phyloP scores from a whole-genome alignment of 768 basidiomycete genomes.

The Mycena vitilis region DNA sequence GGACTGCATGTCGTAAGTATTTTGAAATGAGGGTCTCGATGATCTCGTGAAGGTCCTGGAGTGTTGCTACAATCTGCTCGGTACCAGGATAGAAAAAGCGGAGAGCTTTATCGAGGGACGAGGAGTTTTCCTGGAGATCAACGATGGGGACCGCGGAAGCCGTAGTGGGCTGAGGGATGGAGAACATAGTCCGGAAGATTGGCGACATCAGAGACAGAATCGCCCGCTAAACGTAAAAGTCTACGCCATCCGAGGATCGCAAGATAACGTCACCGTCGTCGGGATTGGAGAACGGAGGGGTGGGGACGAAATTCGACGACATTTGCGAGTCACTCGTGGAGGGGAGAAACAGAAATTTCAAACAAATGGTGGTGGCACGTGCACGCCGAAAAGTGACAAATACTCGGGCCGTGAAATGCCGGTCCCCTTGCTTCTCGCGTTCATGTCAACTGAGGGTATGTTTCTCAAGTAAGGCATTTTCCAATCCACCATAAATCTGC shows the following conservation, averaged over 20 bases:
- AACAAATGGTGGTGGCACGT: too few species aligned
- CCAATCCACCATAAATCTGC: too few species aligned
- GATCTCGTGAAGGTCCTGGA: conserved; percentile 1
- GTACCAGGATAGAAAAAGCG: conserved; percentile 6
- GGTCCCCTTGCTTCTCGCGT: too few species aligned
- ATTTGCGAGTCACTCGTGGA: too few species aligned
- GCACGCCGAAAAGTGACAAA: too few species aligned
- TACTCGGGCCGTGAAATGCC: too few species aligned
- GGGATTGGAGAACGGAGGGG: not conserved
- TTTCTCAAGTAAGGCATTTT: too few species aligned
- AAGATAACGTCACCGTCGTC: not conserved
- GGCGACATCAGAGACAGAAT: conserved; percentile 6
- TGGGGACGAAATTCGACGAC: not conserved
- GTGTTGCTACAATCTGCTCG: not conserved
- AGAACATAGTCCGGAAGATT: not conserved
- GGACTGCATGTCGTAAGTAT: conserved; percentile 14
- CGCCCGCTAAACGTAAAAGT: not conserved
- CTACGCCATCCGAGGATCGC: conserved; percentile 8
- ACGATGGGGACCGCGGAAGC: conserved; percentile 2
- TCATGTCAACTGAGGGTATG: too few species aligned
- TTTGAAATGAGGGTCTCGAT: not conserved
- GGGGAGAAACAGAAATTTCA: too few species aligned
- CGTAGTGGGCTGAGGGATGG: not conserved
- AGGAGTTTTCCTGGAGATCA: not conserved
- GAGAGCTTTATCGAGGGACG: not conserved